A percentile compares a stretch with the other conserved stretches of the same genome.
These are phyloP conservation scores for Lineolata rhizophorae DNA, from an alignment of 495 filamentous ascomycete genomes.

Conservation along the genomic window DNA sequence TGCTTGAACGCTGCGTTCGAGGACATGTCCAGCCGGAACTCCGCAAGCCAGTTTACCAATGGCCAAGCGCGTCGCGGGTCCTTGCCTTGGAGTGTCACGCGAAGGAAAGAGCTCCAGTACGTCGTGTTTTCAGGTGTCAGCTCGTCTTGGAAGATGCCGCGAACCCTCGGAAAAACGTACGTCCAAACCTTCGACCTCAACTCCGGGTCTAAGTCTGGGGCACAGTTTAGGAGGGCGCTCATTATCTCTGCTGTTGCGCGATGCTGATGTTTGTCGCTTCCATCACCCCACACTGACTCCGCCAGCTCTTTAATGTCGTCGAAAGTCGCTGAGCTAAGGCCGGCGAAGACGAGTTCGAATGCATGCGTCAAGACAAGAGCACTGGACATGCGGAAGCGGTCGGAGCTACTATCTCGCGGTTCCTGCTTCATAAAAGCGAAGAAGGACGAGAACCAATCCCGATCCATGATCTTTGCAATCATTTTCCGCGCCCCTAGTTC, in stretches of 20 bases:
- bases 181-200: constrained; percentile 59
- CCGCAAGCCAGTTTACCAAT: constrained; percentile 59
- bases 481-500: constrained; percentile 56
- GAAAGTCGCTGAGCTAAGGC: constrained; percentile 51
- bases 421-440: constrained; percentile 95
- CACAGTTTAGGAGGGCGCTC: constrained; percentile 56
- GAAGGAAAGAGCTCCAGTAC: constrained; percentile 89
- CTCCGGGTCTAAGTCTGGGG: constrained; percentile 44
- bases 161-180: constrained; percentile 74
- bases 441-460: constrained; percentile 68
- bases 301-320: constrained; percentile 72
- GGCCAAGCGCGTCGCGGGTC: constrained; percentile 78
- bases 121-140: constrained; percentile 81
- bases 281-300: constrained; percentile 59
- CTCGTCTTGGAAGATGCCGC: constrained; percentile 67
- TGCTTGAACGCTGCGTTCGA: constrained; percentile 99
- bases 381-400: constrained; percentile 75
- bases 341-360: constrained; percentile 68
- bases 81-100: constrained; percentile 60
- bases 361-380: constrained; percentile 68
- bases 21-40: constrained; percentile 76
- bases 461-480: constrained; percentile 60
- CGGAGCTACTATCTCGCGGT: constrained; percentile 58
- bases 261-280: constrained; percentile 94
- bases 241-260: constrained; percentile 90